Conservation (phyloP, 2,329 filamentous ascomycete genomes). For the Diplodia intermedia region DNA sequence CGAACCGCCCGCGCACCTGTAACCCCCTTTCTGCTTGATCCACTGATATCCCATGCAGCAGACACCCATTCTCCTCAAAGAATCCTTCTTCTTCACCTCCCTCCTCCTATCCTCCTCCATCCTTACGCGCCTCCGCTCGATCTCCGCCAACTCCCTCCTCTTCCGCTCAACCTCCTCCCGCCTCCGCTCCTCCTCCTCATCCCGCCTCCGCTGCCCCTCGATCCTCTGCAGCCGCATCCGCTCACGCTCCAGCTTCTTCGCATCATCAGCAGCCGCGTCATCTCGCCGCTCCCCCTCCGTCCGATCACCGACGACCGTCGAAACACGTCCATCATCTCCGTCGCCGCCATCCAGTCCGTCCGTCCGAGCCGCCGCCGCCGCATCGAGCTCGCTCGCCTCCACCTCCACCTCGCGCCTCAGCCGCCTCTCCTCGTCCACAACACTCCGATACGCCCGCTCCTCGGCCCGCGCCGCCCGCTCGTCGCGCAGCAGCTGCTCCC, state of each 20-base stretch:
- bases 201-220: conserved; percentile 37
- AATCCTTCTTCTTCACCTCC: conserved; percentile 51
- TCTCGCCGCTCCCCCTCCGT: too few relatives aligned
- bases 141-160: conserved; percentile 45
- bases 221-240: conserved; percentile 37
- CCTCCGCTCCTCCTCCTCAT: conserved; percentile 47
- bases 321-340: too few relatives aligned
- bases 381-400: not conserved
- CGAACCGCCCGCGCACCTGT: conserved; percentile 66
- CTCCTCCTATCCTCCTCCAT: conserved; percentile 44
- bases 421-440: conserved; percentile 16
- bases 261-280: not conserved
- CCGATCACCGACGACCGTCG: too few relatives aligned
- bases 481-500: conserved; percentile 24
- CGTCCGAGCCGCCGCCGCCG: too few relatives aligned
- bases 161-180: conserved; percentile 44
- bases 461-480: conserved; percentile 11
- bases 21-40: conserved; percentile 67
- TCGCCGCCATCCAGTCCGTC: too few relatives aligned
- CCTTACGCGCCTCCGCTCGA: not conserved
- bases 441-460: conserved; percentile 25
- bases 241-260: conserved; percentile 33
- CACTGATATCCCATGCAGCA: conserved; percentile 67
- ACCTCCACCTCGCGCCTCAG: not conserved
- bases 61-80: conserved; percentile 60